These are phyloP conservation scores for Trichoderma aggressivum DNA, from an alignment of 2,329 filamentous ascomycete species.

Conservation along the genomic window DNA sequence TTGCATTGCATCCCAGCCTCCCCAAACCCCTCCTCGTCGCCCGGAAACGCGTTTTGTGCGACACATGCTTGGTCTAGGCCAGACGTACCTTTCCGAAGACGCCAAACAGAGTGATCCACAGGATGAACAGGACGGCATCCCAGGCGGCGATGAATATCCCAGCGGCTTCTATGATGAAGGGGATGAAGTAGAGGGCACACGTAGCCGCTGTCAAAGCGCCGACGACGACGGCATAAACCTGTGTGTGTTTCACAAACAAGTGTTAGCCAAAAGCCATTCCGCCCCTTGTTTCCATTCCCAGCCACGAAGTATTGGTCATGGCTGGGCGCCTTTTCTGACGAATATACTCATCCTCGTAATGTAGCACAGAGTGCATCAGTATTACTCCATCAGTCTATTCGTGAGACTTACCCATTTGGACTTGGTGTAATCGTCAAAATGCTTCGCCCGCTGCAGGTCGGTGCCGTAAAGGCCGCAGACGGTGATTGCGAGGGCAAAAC, in stretches of 20 bases:
- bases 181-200: constrained; percentile 61
- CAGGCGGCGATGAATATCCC: constrained; percentile 56
- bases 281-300: neutral
- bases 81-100: constrained; percentile 65
- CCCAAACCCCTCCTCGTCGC: neutral
- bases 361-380: neutral
- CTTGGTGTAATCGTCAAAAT: constrained; percentile 51
- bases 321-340: neutral
- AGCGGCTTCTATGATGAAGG: constrained; percentile 54
- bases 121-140: constrained; percentile 68
- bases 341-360: neutral
- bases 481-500: constrained; percentile 72
- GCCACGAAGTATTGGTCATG: neutral
- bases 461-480: constrained; percentile 76
- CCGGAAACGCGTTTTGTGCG: neutral
- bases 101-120: constrained; percentile 81
- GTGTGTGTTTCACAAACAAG: constrained; percentile 6
- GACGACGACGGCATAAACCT: constrained; percentile 71
- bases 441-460: constrained; percentile 57
- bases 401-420: constrained; percentile 62
- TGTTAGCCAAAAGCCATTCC: neutral
- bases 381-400: neutral
- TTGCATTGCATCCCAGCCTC: neutral
- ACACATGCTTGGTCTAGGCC: neutral
- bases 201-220: constrained; percentile 64